These are phyloP conservation scores for Ceratobasidium sp. DNA, from an alignment of 1,284 basidiomycete species.

Conservation along the genomic window DNA sequence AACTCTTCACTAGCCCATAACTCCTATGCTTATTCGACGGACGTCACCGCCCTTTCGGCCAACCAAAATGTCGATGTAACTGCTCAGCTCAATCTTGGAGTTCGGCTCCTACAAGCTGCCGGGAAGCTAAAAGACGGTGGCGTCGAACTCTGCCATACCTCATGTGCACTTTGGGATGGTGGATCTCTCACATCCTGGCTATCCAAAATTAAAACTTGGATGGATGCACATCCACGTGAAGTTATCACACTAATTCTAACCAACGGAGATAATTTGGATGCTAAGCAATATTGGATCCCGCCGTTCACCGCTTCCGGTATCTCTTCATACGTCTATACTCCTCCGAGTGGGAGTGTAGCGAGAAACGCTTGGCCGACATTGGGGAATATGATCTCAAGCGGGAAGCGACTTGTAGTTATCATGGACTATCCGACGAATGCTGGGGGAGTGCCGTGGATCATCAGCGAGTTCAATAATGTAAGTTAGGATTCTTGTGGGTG, in stretches of 20 bases:
- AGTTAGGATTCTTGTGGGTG: not conserved
- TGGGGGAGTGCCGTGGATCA: slow-evolving; percentile 35
- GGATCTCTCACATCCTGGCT: slow-evolving; percentile 38
- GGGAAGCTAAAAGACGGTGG: slow-evolving; percentile 29
- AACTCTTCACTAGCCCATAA: slow-evolving; percentile 17
- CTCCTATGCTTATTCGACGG: slow-evolving; percentile 39
- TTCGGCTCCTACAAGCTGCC: slow-evolving; percentile 26
- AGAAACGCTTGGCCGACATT: slow-evolving; percentile 33
- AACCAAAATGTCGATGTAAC: slow-evolving; percentile 38
- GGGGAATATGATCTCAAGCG: slow-evolving; percentile 27
- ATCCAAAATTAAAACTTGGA: slow-evolving; percentile 34
- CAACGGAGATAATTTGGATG: slow-evolving; percentile 38
- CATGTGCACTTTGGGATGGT: slow-evolving; percentile 31
- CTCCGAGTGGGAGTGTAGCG: slow-evolving; percentile 16
- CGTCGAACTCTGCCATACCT: slow-evolving; percentile 36
- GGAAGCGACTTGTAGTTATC: slow-evolving; percentile 33
- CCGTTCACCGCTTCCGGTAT: slow-evolving; percentile 28
- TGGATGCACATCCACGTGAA: slow-evolving; percentile 39
- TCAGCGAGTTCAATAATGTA: slow-evolving; percentile 39
- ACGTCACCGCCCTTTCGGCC: slow-evolving; percentile 23
- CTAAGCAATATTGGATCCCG: slow-evolving; percentile 31
- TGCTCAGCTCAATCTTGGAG: slow-evolving; percentile 28
- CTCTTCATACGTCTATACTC: slow-evolving; percentile 24
- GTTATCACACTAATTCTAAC: slow-evolving; percentile 30
- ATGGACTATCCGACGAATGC: slow-evolving; percentile 42